Percentiles rank a stretch among this genome's conserved stretches.
phyloP scores from a whole-genome alignment of 768 basidiomycete genomes.

The Pholiota molesta region DNA sequence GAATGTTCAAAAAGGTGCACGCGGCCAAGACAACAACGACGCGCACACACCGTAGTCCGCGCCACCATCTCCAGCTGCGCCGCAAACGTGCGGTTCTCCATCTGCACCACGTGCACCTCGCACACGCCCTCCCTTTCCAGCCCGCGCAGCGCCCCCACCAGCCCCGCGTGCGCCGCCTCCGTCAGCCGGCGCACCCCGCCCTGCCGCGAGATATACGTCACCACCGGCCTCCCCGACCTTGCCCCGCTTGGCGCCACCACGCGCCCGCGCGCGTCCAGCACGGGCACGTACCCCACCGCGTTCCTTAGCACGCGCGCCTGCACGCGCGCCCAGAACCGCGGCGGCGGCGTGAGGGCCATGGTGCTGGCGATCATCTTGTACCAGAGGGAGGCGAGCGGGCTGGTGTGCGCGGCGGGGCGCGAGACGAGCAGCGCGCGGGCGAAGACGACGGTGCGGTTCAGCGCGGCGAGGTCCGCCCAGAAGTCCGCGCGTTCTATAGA shows the following conservation, averaged over 20 bases:
- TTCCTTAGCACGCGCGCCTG: conserved; percentile 27
- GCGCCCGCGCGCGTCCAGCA: conserved; percentile 9
- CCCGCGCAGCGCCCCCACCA: conserved; percentile 47
- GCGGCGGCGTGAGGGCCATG: conserved; percentile 31
- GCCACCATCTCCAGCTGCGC: conserved; percentile 65
- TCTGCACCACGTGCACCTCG: conserved; percentile 42
- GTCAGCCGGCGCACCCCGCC: conserved; percentile 40
- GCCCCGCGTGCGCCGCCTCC: conserved; percentile 47
- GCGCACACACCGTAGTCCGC: conserved; percentile 53
- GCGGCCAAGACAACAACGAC: background rate
- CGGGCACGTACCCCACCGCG: conserved; percentile 28
- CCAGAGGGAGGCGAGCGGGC: conserved; percentile 28
- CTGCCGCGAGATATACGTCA: conserved; percentile 68
- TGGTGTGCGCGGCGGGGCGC: conserved; percentile 60
- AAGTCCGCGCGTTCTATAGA: conserved; percentile 59
- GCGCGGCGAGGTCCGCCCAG: conserved; percentile 58
- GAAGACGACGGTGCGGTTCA: conserved; percentile 56
- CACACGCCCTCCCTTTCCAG: conserved; percentile 55
- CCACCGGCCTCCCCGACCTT: conserved; percentile 12
- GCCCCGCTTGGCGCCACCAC: background rate
- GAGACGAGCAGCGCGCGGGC: conserved; percentile 62
- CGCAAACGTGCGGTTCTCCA: conserved; percentile 51
- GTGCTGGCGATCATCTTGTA: conserved; percentile 36
- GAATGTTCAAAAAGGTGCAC: background rate
- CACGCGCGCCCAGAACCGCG: conserved; percentile 35